A percentile compares a stretch with the other conserved stretches of the same genome.
Conservation (phyloP, 2,329 filamentous ascomycete genomes). For the Stachybotrys chartarum region DNA sequence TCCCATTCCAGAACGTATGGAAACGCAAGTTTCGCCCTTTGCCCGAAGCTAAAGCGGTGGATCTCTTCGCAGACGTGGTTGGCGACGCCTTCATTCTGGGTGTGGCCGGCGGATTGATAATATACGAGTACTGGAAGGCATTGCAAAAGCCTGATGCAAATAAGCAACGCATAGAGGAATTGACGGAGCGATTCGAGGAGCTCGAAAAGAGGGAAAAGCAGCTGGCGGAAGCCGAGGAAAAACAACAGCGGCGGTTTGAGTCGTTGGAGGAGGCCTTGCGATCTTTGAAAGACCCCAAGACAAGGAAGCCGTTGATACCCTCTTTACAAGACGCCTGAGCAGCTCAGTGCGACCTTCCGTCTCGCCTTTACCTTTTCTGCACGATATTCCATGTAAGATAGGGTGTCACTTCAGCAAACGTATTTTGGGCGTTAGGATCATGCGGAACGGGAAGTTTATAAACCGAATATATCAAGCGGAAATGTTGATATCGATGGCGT, state of each 20-base stretch:
- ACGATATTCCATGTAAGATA: no score
- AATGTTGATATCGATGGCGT: no score
- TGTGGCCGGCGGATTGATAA: constrained; percentile 48
- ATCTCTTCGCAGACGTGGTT: constrained; percentile 59
- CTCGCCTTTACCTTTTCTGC: no score
- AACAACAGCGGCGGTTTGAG: constrained; percentile 39
- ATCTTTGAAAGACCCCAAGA: constrained; percentile 47
- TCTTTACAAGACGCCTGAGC: constrained; percentile 15
- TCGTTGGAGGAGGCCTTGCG: constrained; percentile 47
- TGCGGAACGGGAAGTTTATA: no score
- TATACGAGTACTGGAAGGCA: constrained; percentile 55
- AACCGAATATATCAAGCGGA: no score
- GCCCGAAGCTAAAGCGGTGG: constrained; percentile 59
- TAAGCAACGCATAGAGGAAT: constrained; percentile 43
- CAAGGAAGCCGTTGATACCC: constrained; percentile 45
- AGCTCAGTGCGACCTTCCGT: not conserved
- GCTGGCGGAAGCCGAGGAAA: constrained; percentile 36
- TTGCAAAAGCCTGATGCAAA: constrained; percentile 55
- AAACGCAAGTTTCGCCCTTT: constrained; percentile 53
- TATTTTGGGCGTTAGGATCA: no score
- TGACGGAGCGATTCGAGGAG: constrained; percentile 40
- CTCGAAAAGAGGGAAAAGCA: constrained; percentile 43
- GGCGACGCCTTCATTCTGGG: constrained; percentile 57
- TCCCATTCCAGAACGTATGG: constrained; percentile 47
- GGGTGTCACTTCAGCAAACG: no score